A percentile compares a stretch with the other conserved stretches of the same genome.
Evolutionary conservation across 192 early-diverging fungal species (phyloP).

Genomic region (Coemansia sp.): DNA sequence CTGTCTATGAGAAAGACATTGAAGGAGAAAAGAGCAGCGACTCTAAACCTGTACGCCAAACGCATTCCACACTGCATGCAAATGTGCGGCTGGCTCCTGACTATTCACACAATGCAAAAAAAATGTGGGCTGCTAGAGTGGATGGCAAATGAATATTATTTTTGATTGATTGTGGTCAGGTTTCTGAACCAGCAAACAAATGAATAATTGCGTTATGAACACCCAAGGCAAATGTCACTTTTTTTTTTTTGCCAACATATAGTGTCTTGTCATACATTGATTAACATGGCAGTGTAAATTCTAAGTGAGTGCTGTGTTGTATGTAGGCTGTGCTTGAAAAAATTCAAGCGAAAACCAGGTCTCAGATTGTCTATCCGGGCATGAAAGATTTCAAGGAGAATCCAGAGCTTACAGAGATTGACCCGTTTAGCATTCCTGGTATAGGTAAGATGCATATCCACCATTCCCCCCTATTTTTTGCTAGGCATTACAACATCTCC

Average conservation of each 20-base stretch:
- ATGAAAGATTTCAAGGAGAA: conserved; percentile 65
- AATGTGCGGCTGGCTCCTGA: not conserved
- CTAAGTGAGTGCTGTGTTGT: not conserved
- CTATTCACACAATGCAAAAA: not conserved
- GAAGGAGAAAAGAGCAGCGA: not conserved
- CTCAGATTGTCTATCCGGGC: conserved; percentile 80
- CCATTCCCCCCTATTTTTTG: not conserved
- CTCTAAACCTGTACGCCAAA: not conserved
- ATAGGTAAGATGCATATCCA: conserved; percentile 51
- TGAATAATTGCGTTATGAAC: not conserved
- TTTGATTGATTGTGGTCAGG: not conserved
- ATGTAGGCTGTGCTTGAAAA: conserved; percentile 77
- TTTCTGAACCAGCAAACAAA: not conserved
- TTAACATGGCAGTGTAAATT: not conserved
- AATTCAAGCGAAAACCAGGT: conserved; percentile 71
- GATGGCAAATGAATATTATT: no score
- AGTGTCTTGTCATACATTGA: conserved; percentile 4
- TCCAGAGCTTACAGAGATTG: conserved; percentile 54
- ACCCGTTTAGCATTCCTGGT: conserved; percentile 87
- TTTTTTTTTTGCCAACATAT: conserved; percentile 10
- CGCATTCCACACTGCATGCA: not conserved
- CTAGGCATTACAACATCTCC: not conserved
- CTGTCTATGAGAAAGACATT: not conserved
- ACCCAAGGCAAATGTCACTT: conserved; percentile 4
- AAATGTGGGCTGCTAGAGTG: not conserved